Evolutionary conservation across 495 filamentous ascomycete genomes (phyloP), one percentile per base, ranked within the genome.

Genomic region (Melanomma pulvis-pyrius): DNA sequence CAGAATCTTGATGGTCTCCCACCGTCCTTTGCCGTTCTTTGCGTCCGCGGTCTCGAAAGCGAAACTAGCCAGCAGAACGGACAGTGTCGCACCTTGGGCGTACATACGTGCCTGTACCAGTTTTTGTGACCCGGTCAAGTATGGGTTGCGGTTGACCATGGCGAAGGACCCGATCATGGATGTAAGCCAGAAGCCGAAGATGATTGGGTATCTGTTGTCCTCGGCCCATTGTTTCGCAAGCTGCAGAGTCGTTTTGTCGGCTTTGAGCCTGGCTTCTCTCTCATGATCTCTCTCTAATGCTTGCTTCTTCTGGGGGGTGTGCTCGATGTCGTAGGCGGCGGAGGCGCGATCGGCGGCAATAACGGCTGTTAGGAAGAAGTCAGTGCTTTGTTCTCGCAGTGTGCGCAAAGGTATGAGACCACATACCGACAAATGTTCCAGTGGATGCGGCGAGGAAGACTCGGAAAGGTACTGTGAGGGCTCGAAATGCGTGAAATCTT

Each of bases 51-150:
- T 88, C 87, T 98, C 94, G 73, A 98, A 90, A 19, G 86, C 92
- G 41, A 96, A 93, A 61, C 86, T 90, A 30, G 91, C 92, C 71
- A 96, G 81, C 63, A 98, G 79, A 56, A 98, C 91, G 73, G 90
- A 90, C 19, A 98, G 79, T 52, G 94, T 97, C 71, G 97, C 79
- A 17, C 92, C 92, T 80, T 98, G 94, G n/a, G 94, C 94, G 79
- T 98, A 98, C 65, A 98, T 89, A 82, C 94, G 87, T 11, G 96
- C 96, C 82, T 98, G 94, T 21, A 98, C 94, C 26, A 98, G 81
- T 82, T 98, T 98, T 84, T 98, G 94, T 69, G 82, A 76, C 0
- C 83, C 85, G 21, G 82, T 85, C 7, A 98, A 77, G 77, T 90
- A 92, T 52, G 83, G 85, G 77, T 91, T 93, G 64, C 91, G 83